Evolutionary conservation across 2,329 filamentous ascomycete species (phyloP), one percentile per base, ranked within the genome.

Genomic region (Fusarium scirpi): DNA sequence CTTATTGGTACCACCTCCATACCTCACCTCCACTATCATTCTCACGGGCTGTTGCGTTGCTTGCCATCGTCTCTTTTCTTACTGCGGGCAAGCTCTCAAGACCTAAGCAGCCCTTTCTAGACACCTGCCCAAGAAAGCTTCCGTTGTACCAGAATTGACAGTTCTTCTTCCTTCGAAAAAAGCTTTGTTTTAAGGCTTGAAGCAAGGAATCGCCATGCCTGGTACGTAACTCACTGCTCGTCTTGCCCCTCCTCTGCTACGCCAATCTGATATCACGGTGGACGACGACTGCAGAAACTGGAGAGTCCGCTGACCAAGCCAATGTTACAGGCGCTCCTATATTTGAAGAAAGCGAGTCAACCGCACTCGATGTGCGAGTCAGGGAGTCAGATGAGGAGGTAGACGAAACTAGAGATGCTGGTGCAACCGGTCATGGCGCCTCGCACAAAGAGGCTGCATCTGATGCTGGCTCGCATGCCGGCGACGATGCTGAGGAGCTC

Each of bases 321-420:
- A 52, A 46, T 52, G 38, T 61, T 48, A 52, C 20, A 73, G 70
- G 69, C 46, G 59, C 53, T 52, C 58, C 59, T 45, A 49, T 57
- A 20, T 51, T 65, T 43, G 74, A 73, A 53, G 68, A 75, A 30
- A 70, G 65, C 64, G 74, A 76, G 55, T 62, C 71, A 46, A 30
- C 62, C 16, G 64, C 70, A 20, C 71, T 77, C 27, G 65, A 72
- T 45, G 69, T 78, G 32, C 74, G 70, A 47, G 73, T 75, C 27
- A 66, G 70, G 48, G 77, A 78, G 61, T 78, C 76, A 49, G 77
- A 79, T 63, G 77, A 76, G 38, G 78, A 80, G 56, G 75, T 72
- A 46, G 73, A 76, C n/a, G 75, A 70, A 54, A 54, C 64, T 18
- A 66, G 67, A 45, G 70, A 76, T 56, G 62, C 65, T 58, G 72